Evolutionary conservation across 2,329 filamentous ascomycete genomes (phyloP).

Genomic region (Grosmannia huntii): DNA sequence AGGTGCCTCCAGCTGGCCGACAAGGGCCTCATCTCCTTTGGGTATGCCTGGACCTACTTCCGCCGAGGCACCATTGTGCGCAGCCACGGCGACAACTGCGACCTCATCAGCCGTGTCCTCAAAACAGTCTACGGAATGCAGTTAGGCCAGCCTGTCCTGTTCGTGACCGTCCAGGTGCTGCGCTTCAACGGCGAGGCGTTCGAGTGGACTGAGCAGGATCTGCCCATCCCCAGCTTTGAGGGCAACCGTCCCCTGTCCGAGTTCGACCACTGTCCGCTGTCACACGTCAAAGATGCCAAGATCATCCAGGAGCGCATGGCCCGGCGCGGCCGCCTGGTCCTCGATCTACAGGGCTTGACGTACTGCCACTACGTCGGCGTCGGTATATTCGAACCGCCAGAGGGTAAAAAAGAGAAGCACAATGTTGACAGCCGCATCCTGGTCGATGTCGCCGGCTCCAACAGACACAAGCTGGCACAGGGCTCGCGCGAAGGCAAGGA

Average conservation of each 20-base stretch:
- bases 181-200: constrained; percentile 27
- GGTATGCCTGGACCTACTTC: constrained; percentile 31
- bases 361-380: constrained; percentile 30
- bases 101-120: constrained; percentile 27
- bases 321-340: constrained; percentile 23
- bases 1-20: constrained; percentile 23
- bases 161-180: constrained; percentile 22
- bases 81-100: constrained; percentile 24
- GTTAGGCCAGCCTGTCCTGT: constrained; percentile 9
- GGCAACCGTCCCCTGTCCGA: constrained; percentile 29
- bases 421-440: constrained; percentile 28
- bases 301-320: constrained; percentile 18
- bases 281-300: constrained; percentile 19
- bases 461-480: constrained; percentile 25
- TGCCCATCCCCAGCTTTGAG: constrained; percentile 20
- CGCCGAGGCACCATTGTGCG: constrained; percentile 26
- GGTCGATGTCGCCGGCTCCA: constrained; percentile 28
- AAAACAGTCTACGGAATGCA: constrained; percentile 18
- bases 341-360: constrained; percentile 28
- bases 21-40: constrained; percentile 26
- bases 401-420: constrained; percentile 16
- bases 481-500: constrained; percentile 23
- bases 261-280: constrained; percentile 25
- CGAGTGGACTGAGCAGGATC: constrained; percentile 23
- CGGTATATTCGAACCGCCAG: constrained; percentile 17